Conservation (phyloP, 1,139 yeast genomes). For the Taiozyma sp. region DNA sequence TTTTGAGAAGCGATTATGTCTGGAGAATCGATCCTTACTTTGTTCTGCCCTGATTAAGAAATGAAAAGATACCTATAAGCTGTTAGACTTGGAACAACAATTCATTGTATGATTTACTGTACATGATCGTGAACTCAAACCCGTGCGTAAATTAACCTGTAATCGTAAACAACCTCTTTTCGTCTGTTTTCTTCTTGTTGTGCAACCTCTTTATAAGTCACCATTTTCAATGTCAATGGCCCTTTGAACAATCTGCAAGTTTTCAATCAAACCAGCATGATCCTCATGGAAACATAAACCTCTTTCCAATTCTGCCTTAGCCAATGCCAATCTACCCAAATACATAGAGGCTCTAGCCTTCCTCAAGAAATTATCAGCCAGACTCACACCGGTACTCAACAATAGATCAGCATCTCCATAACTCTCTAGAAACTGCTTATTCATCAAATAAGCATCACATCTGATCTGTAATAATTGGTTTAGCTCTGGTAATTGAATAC, state of each 20-base stretch:
- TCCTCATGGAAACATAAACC: conserved; percentile 65
- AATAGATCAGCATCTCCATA: conserved; percentile 79
- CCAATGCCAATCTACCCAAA: conserved; percentile 66
- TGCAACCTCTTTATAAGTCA: conserved; percentile 8
- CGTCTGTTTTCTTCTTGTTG: not conserved
- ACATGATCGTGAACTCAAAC: no score
- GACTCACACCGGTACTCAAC: conserved; percentile 53
- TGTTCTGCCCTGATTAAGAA: no score
- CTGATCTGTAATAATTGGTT: conserved; percentile 71
- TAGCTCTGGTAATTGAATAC: conserved; percentile 73
- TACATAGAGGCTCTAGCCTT: conserved; percentile 72
- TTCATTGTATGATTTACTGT: no score
- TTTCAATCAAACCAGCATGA: conserved; percentile 39
- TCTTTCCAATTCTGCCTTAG: conserved; percentile 72
- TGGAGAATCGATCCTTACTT: no score
- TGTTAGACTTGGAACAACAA: no score
- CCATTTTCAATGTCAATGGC: conserved; percentile 24
- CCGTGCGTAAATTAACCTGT: not conserved
- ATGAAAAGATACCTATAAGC: no score
- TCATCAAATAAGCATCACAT: conserved; percentile 74
- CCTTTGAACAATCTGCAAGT: conserved; percentile 11
- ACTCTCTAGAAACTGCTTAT: conserved; percentile 65
- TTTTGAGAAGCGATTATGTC: no score
- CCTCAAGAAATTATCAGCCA: conserved; percentile 79
- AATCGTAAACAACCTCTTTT: not conserved